Conservation (phyloP, 768 basidiomycete genomes). For the Phylloporus arenicola region DNA sequence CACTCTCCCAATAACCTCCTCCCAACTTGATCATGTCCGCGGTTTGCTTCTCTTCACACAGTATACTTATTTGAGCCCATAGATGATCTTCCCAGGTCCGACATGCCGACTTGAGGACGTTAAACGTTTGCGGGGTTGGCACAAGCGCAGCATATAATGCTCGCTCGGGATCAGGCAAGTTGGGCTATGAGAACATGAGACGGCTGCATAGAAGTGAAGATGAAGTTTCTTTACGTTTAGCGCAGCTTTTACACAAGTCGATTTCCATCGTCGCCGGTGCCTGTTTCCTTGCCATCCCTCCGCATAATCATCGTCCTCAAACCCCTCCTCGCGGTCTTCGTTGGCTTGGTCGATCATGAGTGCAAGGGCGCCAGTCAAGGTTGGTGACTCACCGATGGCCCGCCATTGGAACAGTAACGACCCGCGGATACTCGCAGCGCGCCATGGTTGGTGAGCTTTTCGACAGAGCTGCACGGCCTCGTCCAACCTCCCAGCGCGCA, state of each 20-base stretch:
- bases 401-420: constrained; percentile 74
- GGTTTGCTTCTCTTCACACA: constrained; percentile 78
- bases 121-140: constrained; percentile 62
- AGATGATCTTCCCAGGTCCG: constrained; percentile 93
- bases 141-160: constrained; percentile 81
- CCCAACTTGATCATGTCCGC: constrained; percentile 57
- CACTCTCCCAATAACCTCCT: constrained; percentile 79
- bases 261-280: constrained; percentile 80
- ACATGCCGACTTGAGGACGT: constrained; percentile 66
- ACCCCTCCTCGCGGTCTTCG: constrained; percentile 44
- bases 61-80: constrained; percentile 82
- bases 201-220: neutral
- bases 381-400: constrained; percentile 50
- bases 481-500: constrained; percentile 81
- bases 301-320: constrained; percentile 37
- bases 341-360: constrained; percentile 40
- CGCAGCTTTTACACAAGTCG: constrained; percentile 73
- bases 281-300: constrained; percentile 71
- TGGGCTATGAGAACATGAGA: constrained; percentile 35
- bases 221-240: constrained; percentile 47
- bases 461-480: constrained; percentile 80
- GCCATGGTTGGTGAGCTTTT: constrained; percentile 85
- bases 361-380: constrained; percentile 11
- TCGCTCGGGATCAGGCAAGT: constrained; percentile 69
- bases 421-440: constrained; percentile 85